Base-by-base conservation (phyloP, 2,329 filamentous ascomycete genomes). In the Fusarium sp. region DNA sequence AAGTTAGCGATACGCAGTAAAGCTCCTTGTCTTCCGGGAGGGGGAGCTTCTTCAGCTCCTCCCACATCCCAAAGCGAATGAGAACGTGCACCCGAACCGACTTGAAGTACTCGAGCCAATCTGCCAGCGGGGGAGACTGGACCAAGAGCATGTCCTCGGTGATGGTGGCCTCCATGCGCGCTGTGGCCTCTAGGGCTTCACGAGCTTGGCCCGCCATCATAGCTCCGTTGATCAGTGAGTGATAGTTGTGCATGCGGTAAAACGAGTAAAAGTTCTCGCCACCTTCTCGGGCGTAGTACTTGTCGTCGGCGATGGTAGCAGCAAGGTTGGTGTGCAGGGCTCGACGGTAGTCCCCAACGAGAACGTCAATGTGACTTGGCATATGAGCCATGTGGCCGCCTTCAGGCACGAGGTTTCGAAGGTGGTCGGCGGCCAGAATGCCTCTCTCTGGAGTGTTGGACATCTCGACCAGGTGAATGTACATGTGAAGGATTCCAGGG, bases 391-490 rank as follows among this genome's bases (percentile, higher is more conserved):
- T 82, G 79, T 94, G 92, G 0, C 92, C 92, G 0, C 89, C 86
- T 79, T 94, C 92, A 0, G 92, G 92, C 0, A 92, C 88, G 5
- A 94, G 85, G 12, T 85, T 86, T 24, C 92, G 90, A 9, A 94
- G 85, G 24, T 84, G 82, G 75, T 94, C 87, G 6, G 92, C 92
- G 0, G 87, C 85, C 0, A 87, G 83, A 17, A 93, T 79, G 1
- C 90, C 92, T 1, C 81, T 79, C 78, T 94, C 92, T 0, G 92
- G 92, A 0, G 83, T 85, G 0, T 84, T 83, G 1, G 92, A 93
- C 92, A 94, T 94, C 78, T 94, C 92, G 87, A 94, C 92, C 2
- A 93, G 86, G 75, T 94, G 92, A 62, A 94, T 93, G 80, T 94
- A 94, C 29, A 94, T 82, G 80, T 95, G 93, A 11, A 94, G 84